A percentile compares a stretch with the other conserved stretches of the same genome.
These are phyloP conservation scores for Exophiala xenobiotica DNA, from an alignment of 2,329 filamentous ascomycete genomes.

Conservation along the genomic window DNA sequence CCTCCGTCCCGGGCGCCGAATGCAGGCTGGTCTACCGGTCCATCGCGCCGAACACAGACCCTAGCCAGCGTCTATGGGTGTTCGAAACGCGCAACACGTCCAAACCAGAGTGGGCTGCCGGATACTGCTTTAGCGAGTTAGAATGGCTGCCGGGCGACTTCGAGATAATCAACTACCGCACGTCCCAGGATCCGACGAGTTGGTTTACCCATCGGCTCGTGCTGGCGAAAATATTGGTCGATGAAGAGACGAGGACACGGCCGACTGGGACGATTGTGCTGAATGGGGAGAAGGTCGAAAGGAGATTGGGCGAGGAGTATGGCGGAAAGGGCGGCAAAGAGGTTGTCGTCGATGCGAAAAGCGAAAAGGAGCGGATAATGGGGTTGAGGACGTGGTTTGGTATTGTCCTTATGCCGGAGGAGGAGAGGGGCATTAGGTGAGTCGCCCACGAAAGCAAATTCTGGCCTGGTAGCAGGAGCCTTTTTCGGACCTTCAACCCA, in stretches of 20 bases:
- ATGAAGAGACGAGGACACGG: slow-evolving; percentile 48
- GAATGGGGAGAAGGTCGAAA: slow-evolving; percentile 45
- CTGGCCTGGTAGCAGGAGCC: too few relatives aligned
- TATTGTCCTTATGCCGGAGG: slow-evolving; percentile 52
- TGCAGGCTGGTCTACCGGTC: slow-evolving; percentile 54
- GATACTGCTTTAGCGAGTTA: slow-evolving; percentile 65
- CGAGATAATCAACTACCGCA: slow-evolving; percentile 58
- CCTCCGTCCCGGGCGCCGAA: slow-evolving; percentile 55
- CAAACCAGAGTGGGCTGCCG: slow-evolving; percentile 52
- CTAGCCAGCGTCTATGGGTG: slow-evolving; percentile 15
- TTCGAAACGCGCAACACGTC: slow-evolving; percentile 20
- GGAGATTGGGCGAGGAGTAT: slow-evolving; percentile 5
- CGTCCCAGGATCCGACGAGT: slow-evolving; percentile 49
- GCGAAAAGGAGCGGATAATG: slow-evolving; percentile 55
- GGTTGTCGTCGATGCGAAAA: slow-evolving; percentile 48
- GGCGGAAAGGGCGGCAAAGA: slow-evolving; percentile 47
- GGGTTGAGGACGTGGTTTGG: slow-evolving; percentile 55
- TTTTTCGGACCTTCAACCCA: too few relatives aligned
- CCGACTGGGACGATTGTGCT: slow-evolving; percentile 55
- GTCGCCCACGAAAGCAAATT: too few relatives aligned
- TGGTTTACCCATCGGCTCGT: slow-evolving; percentile 58
- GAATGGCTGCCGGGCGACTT: slow-evolving; percentile 65
- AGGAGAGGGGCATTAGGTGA: slow-evolving; percentile 53
- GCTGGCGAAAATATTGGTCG: slow-evolving; percentile 55
- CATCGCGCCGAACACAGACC: slow-evolving; percentile 32